A percentile compares a stretch with the other conserved stretches of the same genome.
These are phyloP conservation scores for Physocladia obscura DNA, from an alignment of 192 early-diverging fungal genomes.

Conservation along the genomic window DNA sequence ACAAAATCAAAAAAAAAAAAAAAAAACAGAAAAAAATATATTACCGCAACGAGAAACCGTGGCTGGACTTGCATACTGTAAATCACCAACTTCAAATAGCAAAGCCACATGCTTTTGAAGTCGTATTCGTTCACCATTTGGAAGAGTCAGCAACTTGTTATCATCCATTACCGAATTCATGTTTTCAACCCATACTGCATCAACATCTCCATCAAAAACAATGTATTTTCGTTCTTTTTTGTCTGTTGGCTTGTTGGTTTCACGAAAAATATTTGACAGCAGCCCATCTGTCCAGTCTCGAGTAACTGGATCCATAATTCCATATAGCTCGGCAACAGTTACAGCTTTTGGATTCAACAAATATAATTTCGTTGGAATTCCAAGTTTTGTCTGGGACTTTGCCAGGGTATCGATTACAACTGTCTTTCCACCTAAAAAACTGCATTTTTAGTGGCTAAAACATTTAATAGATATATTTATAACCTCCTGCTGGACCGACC, in stretches of 20 bases:
- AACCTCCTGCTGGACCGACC: constrained; percentile 57
- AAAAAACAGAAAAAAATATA: constrained; percentile 1
- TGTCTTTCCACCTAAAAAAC: constrained; percentile 52
- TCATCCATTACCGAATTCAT: constrained; percentile 72
- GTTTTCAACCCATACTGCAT: constrained; percentile 65
- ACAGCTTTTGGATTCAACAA: constrained; percentile 63
- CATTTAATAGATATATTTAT: too few species aligned
- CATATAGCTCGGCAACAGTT: constrained; percentile 60
- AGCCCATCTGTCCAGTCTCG: constrained; percentile 65
- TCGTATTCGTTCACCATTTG: constrained; percentile 61
- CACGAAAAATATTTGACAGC: constrained; percentile 61
- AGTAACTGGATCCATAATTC: constrained; percentile 56
- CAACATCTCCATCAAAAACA: constrained; percentile 65
- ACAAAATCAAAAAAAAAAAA: too few species aligned
- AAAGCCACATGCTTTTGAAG: constrained; percentile 59
- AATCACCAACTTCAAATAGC: constrained; percentile 63
- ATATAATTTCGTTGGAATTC: constrained; percentile 58
- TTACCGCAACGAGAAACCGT: constrained; percentile 63
- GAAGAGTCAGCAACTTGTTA: constrained; percentile 59
- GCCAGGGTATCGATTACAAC: constrained; percentile 61
- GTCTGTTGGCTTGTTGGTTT: constrained; percentile 60
- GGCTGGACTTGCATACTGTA: constrained; percentile 63
- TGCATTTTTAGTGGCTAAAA: neutral
- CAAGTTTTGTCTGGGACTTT: constrained; percentile 61
- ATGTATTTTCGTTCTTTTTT: constrained; percentile 65